Base-by-base conservation (phyloP, 345 rosid genomes). In the Hibiscus trionum region DNA sequence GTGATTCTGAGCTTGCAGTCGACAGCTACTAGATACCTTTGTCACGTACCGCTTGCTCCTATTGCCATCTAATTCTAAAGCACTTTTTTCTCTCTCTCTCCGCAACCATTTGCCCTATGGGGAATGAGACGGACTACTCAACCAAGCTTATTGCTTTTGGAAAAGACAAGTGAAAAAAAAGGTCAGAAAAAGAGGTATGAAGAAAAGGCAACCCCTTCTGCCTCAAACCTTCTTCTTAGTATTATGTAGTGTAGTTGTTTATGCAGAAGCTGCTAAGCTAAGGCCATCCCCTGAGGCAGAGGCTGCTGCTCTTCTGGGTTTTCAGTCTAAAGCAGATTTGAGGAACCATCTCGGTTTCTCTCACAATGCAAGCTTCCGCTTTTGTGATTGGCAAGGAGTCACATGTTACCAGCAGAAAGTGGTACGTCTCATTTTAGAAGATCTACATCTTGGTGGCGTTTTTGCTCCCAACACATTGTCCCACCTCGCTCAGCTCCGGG, bases 401-500 rank as follows among this genome's bases (percentile, higher is more conserved):
- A 78, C 75, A 3, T 93, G 98, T 75, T 75, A 61, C 53, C 76
- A 78, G 8, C 77, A 70, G 50, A 83, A 85, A 70, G 88, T 86
- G 21, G 88, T 80, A 49, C 92, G 93, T 46, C 82, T 91, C 26
- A 84, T 90, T 66, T 66, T 90, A 42, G 89, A 86, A 52, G 83
- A 71, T 75, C 71, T 84, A 3, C 80, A 78, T 72, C 94, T 90
- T 46, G 87, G 87, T 60, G 98, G 98, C 70, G 61, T 73, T 70
- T 74, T 93, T 72, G 69, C 82, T 74, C 76, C 89, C 53, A 68
- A 80, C 82, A 82, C 96, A 2, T 60, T 93, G 72, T 78, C 86
- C 56, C 78, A 73, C 39, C 96, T 93, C 53, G 91, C 82, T 82
- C 91, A 93, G 85, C 96, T 93, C 24, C 91, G 98, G 3, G 97